These are phyloP conservation scores for Ramaria sp. DNA, from an alignment of 768 basidiomycete genomes.

Conservation along the genomic window DNA sequence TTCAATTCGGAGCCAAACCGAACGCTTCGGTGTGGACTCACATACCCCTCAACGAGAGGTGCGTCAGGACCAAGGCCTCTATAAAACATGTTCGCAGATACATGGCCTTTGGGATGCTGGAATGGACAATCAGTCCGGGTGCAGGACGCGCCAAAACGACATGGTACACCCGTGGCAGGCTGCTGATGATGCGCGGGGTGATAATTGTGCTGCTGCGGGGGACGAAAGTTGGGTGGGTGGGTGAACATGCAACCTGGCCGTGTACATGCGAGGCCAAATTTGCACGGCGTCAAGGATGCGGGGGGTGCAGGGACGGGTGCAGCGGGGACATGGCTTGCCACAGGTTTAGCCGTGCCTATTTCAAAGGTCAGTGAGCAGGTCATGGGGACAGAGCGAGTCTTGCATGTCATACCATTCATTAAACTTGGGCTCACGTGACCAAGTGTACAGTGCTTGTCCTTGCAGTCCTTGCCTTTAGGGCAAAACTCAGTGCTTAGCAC, in stretches of 20 bases:
- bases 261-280: conserved; percentile 64
- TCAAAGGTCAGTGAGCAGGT: conserved; percentile 9
- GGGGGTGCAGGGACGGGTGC: conserved; percentile 13
- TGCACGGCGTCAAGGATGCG: conserved; percentile 34
- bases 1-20: conserved; percentile 32
- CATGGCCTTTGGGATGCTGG: conserved; percentile 83
- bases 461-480: conserved; percentile 79
- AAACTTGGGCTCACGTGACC: conserved; percentile 85
- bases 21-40: conserved; percentile 59
- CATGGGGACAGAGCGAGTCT: conserved; percentile 8
- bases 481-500: conserved; percentile 93
- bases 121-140: conserved; percentile 82
- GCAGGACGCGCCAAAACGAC: conserved; percentile 79
- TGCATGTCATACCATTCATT: conserved; percentile 39
- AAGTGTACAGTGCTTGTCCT: conserved; percentile 89
- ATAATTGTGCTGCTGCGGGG: conserved; percentile 13
- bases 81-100: conserved; percentile 71
- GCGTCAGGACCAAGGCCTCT: conserved; percentile 55
- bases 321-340: conserved; percentile 22
- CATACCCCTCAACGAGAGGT: conserved; percentile 42
- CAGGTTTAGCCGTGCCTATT: conserved; percentile 13
- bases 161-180: conserved; percentile 20
- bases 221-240: conserved; percentile 41
- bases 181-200: background rate
- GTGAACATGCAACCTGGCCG: conserved; percentile 55